Evolutionary conservation across 495 filamentous ascomycete genomes (phyloP), one percentile per base, ranked within the genome.

Genomic region (Neurospora discreta): DNA sequence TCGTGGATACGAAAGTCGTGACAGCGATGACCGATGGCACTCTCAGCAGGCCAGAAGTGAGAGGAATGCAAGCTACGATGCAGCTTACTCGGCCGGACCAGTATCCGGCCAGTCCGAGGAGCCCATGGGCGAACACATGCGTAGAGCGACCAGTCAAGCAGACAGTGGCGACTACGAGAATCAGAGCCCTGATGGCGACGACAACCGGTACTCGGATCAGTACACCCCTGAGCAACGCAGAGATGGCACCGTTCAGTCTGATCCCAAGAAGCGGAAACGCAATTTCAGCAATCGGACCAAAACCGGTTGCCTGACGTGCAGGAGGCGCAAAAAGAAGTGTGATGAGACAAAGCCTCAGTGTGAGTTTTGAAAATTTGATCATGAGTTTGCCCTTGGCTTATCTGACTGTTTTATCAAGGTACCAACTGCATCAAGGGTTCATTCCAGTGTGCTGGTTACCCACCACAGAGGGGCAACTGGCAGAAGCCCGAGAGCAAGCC

Each of bases 241-340:
- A 73, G 83, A 86, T 65, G 78, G 83, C 36, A 75, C 85, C 23
- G 80, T 88, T 23, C 89, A 93, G 80, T 87, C 90, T 13, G 91
- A 92, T 73, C 89, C 90, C 10, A 93, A 93, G 78, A 88, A 89
- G 78, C 85, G 93, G 75, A 97, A 97, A 78, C 89, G 93, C 33
- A 87, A 96, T 76, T 99, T 98, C 78, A 97, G 93, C 80, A 98
- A 98, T 80, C 88, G 95, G 70, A 98, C 95, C 20, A 98, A 98
- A 83, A 98, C 95, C 40, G 95, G 95, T 20, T 99, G 95, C 79
- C 91, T 97, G 83, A 99, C 95, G 38, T 99, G 95, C 80, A 87
- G 95, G 70, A 88, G 90, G 75, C 88, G 95, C 67, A 99, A 99
- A 87, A 99, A 99, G 88, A 99, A 99, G 81, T 99, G 95, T 78